phyloP scores from a whole-genome alignment of 163 green algal species.

The Scenedesmus sp. region DNA sequence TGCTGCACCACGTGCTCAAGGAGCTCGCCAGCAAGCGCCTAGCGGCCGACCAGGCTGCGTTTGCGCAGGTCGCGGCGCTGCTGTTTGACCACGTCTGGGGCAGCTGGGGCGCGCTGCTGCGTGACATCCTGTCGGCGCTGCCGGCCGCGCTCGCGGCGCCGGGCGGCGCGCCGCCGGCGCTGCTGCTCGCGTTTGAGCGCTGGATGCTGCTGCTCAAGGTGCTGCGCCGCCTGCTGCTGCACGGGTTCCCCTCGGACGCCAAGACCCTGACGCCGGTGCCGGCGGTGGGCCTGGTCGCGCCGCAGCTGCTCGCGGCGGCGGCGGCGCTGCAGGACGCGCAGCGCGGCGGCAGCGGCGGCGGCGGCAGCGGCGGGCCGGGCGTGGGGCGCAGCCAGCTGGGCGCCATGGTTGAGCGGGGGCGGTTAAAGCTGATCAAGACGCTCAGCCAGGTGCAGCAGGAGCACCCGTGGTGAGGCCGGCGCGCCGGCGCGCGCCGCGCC shows the following conservation, averaged over 20 bases:
- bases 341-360: constrained; percentile 19
- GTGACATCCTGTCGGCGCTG: constrained; percentile 52
- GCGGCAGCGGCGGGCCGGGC: constrained; percentile 1
- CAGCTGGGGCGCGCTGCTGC: constrained; percentile 69
- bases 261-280: constrained; percentile 67
- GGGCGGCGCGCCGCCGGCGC: constrained; percentile 28
- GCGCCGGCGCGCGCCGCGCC: no score
- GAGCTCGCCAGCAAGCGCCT: constrained; percentile 95
- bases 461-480: constrained; percentile 70
- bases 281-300: constrained; percentile 56
- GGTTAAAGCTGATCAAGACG: constrained; percentile 87
- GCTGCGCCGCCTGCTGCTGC: constrained; percentile 83
- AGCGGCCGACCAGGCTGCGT: constrained; percentile 83
- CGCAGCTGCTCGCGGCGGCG: constrained; percentile 70
- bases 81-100: constrained; percentile 82
- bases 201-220: constrained; percentile 91
- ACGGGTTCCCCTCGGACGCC: constrained; percentile 80
- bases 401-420: constrained; percentile 74
- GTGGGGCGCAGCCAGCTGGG: constrained; percentile 48
- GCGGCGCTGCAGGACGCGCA: constrained; percentile 55
- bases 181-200: constrained; percentile 78
- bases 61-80: constrained; percentile 77
- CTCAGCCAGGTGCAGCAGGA: constrained; percentile 58
- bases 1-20: constrained; percentile 96
- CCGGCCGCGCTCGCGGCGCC: constrained; percentile 49